A percentile compares a stretch with the other conserved stretches of the same genome.
Conservation (phyloP, 495 filamentous ascomycete genomes). For the Friedmanniomyces simplex region DNA sequence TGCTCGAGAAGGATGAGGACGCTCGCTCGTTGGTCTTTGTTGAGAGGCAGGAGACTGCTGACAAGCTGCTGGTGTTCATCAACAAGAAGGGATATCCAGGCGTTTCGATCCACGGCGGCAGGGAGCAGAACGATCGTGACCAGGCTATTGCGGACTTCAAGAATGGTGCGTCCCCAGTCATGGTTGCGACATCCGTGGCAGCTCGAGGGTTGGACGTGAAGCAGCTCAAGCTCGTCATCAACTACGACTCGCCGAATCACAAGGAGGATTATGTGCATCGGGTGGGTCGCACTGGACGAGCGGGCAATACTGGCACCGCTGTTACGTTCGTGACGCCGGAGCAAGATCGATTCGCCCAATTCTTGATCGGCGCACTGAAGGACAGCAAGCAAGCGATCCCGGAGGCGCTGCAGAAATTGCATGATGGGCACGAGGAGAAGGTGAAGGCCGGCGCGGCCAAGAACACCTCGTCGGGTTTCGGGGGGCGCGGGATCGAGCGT, state of each 20-base stretch:
- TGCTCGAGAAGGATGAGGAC: slow-evolving; percentile 71
- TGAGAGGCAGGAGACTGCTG: slow-evolving; percentile 88
- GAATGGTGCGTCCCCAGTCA: slow-evolving; percentile 72
- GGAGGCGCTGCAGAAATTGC: slow-evolving; percentile 54
- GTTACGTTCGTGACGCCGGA: slow-evolving; percentile 89
- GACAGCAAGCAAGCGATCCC: slow-evolving; percentile 80
- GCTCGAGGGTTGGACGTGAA: slow-evolving; percentile 94
- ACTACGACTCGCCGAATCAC: slow-evolving; percentile 95
- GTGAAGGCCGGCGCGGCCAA: slow-evolving; percentile 90
- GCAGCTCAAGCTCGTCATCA: slow-evolving; percentile 90
- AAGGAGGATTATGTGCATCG: slow-evolving; percentile 97
- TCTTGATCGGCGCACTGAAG: slow-evolving; percentile 87
- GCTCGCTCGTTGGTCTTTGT: slow-evolving; percentile 86
- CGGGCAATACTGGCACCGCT: slow-evolving; percentile 87
- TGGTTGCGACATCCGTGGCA: slow-evolving; percentile 93
- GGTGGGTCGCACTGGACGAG: slow-evolving; percentile 86
- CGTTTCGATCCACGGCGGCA: slow-evolving; percentile 93
- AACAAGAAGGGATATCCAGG: slow-evolving; percentile 85
- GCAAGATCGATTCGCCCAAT: slow-evolving; percentile 79
- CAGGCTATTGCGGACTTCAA: slow-evolving; percentile 95
- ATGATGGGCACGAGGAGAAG: slow-evolving; percentile 67
- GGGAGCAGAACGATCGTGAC: slow-evolving; percentile 91
- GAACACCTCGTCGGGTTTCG: slow-evolving; percentile 70
- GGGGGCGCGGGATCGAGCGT: slow-evolving; percentile 85
- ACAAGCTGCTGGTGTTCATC: slow-evolving; percentile 69